Conservation (phyloP, 805 yeast genomes). For the Saturnispora kantuleensis region DNA sequence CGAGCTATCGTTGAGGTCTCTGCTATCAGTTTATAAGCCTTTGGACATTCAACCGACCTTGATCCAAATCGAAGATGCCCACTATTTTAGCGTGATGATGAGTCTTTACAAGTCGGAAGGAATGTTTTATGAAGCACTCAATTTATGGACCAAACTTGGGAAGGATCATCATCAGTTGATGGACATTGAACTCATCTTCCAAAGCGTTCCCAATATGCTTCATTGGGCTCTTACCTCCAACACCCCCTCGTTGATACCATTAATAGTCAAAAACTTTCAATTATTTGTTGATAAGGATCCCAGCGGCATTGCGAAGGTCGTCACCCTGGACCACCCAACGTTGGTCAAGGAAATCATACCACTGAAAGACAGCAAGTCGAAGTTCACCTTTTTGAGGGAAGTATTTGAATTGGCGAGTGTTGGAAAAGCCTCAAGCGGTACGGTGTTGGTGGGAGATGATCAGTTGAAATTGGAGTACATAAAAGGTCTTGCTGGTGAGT, state of each 20-base stretch:
- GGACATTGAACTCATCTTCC: constrained; percentile 21
- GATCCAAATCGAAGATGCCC: constrained; percentile 41
- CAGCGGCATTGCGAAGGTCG: constrained; percentile 27
- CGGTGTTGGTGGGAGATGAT: constrained; percentile 19
- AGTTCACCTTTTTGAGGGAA: constrained; percentile 27
- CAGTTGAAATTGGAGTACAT: constrained; percentile 10
- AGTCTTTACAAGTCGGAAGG: constrained; percentile 46
- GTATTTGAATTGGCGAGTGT: constrained; percentile 21
- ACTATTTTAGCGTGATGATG: constrained; percentile 50
- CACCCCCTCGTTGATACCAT: constrained; percentile 16
- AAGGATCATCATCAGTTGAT: background rate
- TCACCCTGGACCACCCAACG: constrained; percentile 29
- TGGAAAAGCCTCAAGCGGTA: constrained; percentile 19
- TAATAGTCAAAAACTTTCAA: constrained; percentile 24
- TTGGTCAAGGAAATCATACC: constrained; percentile 31
- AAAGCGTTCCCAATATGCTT: constrained; percentile 23
- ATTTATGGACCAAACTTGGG: constrained; percentile 36
- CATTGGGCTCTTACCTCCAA: constrained; percentile 17
- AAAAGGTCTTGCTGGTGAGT: constrained; percentile 1
- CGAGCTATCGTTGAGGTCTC: constrained; percentile 65
- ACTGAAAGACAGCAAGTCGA: constrained; percentile 19
- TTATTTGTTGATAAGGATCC: constrained; percentile 25
- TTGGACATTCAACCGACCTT: constrained; percentile 39
- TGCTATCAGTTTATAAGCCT: constrained; percentile 60
- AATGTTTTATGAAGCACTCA: constrained; percentile 41